Evolutionary conservation across 2,329 filamentous ascomycete species (phyloP).

Genomic region (Epichloe gansuensis): DNA sequence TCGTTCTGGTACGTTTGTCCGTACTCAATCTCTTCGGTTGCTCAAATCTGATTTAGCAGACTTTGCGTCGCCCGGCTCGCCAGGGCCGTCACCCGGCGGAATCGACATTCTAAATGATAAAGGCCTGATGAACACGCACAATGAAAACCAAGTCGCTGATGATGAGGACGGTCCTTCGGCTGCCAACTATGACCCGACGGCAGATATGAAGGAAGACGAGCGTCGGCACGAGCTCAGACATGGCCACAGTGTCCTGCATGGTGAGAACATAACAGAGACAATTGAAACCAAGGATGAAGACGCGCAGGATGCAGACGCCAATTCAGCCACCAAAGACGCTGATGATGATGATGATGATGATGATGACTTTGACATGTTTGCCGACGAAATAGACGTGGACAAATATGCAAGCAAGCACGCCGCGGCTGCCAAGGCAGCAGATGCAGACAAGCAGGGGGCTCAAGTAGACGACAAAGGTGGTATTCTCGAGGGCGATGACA

Average conservation of each 20-base stretch:
- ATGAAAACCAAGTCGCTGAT: constrained; percentile 22
- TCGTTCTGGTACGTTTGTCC: constrained; percentile 32
- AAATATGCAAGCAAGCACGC: constrained; percentile 47
- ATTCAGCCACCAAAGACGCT: constrained; percentile 38
- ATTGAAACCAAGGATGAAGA: constrained; percentile 1
- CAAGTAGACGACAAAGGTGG: constrained; percentile 58
- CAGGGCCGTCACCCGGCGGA: constrained; percentile 39
- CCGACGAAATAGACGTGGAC: constrained; percentile 61
- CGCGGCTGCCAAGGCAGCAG: constrained; percentile 23
- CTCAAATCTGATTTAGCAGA: constrained; percentile 18
- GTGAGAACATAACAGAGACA: constrained; percentile 20
- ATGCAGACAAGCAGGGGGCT: constrained; percentile 32
- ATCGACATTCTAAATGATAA: constrained; percentile 56
- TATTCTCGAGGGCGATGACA: constrained; percentile 85
- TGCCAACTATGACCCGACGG: constrained; percentile 80
- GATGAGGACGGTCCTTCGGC: constrained; percentile 72
- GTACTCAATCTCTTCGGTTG: background rate
- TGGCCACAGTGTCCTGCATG: constrained; percentile 40
- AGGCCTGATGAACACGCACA: constrained; percentile 52
- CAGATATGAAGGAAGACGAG: constrained; percentile 78
- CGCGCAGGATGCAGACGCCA: constrained; percentile 6
- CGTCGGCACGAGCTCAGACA: constrained; percentile 55
- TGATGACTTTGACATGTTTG: constrained; percentile 81
- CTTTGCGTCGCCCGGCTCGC: constrained; percentile 29
- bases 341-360: constrained; percentile 60